Percentiles rank a stretch among this genome's conserved stretches.
These are phyloP conservation scores for Aspergillus diversus DNA, from an alignment of 495 filamentous ascomycete species.

Conservation along the genomic window DNA sequence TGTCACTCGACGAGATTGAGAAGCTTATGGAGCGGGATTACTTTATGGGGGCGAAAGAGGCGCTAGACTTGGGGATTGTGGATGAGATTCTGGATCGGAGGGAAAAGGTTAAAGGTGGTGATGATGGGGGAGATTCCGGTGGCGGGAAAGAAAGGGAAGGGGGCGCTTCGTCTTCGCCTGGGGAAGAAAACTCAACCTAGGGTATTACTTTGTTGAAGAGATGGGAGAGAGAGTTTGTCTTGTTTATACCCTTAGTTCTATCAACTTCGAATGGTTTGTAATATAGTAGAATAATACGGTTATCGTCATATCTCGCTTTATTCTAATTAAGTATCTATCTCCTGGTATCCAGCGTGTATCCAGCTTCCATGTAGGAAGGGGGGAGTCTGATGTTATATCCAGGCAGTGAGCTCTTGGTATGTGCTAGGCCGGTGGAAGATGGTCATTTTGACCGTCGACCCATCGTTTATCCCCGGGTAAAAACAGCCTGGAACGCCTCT, in stretches of 20 bases:
- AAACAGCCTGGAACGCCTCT: too few species aligned
- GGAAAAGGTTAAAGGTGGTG: slow-evolving; percentile 29
- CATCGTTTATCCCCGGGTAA: too few species aligned
- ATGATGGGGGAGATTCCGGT: background rate
- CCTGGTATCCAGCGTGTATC: too few species aligned
- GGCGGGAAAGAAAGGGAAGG: slow-evolving; percentile 6
- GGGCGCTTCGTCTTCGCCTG: background rate
- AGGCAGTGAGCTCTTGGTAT: too few species aligned
- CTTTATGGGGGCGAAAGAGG: slow-evolving; percentile 88
- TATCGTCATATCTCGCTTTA: too few species aligned
- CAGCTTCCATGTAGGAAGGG: too few species aligned
- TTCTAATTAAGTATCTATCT: too few species aligned
- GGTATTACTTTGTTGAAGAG: too few species aligned
- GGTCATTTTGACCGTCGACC: too few species aligned
- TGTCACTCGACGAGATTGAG: slow-evolving; percentile 80
- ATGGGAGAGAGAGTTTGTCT: background rate
- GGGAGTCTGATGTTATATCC: too few species aligned
- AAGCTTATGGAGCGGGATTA: slow-evolving; percentile 95
- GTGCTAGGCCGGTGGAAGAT: too few species aligned
- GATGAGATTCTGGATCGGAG: slow-evolving; percentile 80
- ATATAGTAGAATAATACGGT: background rate
- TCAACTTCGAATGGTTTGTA: background rate
- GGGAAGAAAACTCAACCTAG: background rate
- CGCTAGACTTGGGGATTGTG: slow-evolving; percentile 84
- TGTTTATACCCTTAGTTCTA: slow-evolving; percentile 2